A percentile compares a stretch with the other conserved stretches of the same genome.
Conservation (phyloP, 108 stramenopile genomes). For the Cyclostephanos tholiformis region DNA sequence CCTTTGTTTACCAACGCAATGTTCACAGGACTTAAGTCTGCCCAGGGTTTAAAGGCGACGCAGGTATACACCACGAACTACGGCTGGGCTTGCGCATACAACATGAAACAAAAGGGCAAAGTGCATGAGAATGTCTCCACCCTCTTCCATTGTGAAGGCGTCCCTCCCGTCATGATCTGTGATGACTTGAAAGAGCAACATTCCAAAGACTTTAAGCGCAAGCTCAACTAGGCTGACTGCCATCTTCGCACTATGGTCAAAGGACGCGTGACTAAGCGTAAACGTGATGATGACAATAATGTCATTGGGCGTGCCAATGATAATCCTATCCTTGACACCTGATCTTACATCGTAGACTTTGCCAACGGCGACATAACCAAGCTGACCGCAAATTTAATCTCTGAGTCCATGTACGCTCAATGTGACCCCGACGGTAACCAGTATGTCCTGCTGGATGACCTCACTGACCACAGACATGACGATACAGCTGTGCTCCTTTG, state of each 20-base stretch:
- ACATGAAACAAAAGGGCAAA: too few relatives aligned
- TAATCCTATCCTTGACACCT: slow-evolving; percentile 25
- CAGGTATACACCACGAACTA: too few relatives aligned
- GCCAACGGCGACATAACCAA: slow-evolving; percentile 23
- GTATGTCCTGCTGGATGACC: background rate
- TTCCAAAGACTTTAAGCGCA: slow-evolving; percentile 21
- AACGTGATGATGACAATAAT: slow-evolving; percentile 36
- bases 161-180: slow-evolving; percentile 14
- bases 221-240: slow-evolving; percentile 27
- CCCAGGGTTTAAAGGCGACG: too few relatives aligned
- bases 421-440: too few relatives aligned
- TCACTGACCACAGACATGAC: background rate
- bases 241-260: slow-evolving; percentile 5
- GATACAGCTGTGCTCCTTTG: too few relatives aligned
- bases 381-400: slow-evolving; percentile 22
- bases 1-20: background rate
- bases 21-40: too few relatives aligned
- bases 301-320: slow-evolving; percentile 26
- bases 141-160: slow-evolving; percentile 17
- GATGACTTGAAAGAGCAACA: slow-evolving; percentile 33
- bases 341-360: slow-evolving; percentile 28
- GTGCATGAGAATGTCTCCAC: too few relatives aligned
- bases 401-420: background rate
- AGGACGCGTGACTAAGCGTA: slow-evolving; percentile 35
- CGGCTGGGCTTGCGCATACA: too few relatives aligned